A percentile compares a stretch with the other conserved stretches of the same genome.
Conservation (phyloP, 352 stramenopile genomes). For the Pythium aristosporum region DNA sequence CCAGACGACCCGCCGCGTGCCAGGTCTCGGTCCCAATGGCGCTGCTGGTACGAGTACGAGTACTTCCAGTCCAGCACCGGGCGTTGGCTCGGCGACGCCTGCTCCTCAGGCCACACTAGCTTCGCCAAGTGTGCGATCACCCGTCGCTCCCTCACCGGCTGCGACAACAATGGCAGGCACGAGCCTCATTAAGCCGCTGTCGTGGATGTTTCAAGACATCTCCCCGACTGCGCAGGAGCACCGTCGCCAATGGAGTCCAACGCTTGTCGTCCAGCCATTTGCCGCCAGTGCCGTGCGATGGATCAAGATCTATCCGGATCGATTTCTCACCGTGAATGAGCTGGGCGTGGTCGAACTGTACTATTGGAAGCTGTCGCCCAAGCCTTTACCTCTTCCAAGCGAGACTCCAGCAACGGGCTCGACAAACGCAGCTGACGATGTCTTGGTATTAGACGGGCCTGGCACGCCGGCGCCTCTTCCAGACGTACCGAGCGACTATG, state of each 20-base stretch:
- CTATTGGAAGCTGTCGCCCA: conserved; percentile 78
- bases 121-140: conserved; percentile 8
- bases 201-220: conserved; percentile 63
- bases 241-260: conserved; percentile 55
- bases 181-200: conserved; percentile 40
- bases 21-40: conserved; percentile 5
- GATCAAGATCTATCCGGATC: conserved; percentile 76
- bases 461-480: conserved; percentile 14
- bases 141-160: conserved; percentile 8
- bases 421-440: not conserved
- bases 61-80: conserved; percentile 19
- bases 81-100: conserved; percentile 1
- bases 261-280: conserved; percentile 60
- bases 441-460: not conserved
- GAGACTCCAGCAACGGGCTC: not conserved
- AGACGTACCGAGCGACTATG: not conserved
- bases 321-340: conserved; percentile 79
- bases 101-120: not conserved
- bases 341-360: conserved; percentile 85
- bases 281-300: conserved; percentile 51
- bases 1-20: not conserved
- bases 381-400: conserved; percentile 27
- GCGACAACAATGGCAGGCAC: not conserved
- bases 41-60: conserved; percentile 20
- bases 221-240: conserved; percentile 53